Evolutionary conservation across 1,139 yeast species (phyloP), one percentile per base, ranked within the genome.

Genomic region (Yamadazyma atmosphaerica): DNA sequence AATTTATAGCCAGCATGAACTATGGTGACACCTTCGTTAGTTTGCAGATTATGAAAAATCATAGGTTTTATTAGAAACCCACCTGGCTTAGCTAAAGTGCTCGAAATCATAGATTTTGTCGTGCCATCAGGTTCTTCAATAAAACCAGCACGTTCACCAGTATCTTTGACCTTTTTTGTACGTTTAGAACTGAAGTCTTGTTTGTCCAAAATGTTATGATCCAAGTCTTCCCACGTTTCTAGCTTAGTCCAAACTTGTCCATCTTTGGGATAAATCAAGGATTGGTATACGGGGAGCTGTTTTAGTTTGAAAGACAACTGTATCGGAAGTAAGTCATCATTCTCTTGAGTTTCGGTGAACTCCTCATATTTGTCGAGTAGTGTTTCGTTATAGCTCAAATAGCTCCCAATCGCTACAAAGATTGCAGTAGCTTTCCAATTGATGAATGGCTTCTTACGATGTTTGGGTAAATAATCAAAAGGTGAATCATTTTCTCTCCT

Each of bases 1-100:
- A 89, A 63, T 45, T 76, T 75, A 54, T 83, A 79, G 0, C 98
- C 98, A 36, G 85, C 73, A 57, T 88, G 95, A 19, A 87, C 71
- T 3, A 85, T 71, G 0, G 88, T 76, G 0, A 86, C 74, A 0
- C 84, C 74, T 43, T 86, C 83, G 41, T 77, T 71, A 2, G 80
- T 75, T 25, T 63, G 65, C 7, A 63, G 51, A 47, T 86, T 80
- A 46, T 80, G 78, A 54, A 85, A 89, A 13, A 84, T 73, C 16
- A 81, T 68, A 2, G 96, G 96, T 34, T 82, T 77, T 33, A 86
- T 74, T 7, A 88, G 74, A 40, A 89, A 74, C 0, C 90, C 95
- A 3, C 96, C 96, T 0, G 95, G 90, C 37, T 63, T 62, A 3
- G 68, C 62, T 36, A 71, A 58, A 1, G 72, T 65, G 34, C 60